Evolutionary conservation across 129 eudicot genomes (phyloP).

Genomic region (Escallonia rubra): DNA sequence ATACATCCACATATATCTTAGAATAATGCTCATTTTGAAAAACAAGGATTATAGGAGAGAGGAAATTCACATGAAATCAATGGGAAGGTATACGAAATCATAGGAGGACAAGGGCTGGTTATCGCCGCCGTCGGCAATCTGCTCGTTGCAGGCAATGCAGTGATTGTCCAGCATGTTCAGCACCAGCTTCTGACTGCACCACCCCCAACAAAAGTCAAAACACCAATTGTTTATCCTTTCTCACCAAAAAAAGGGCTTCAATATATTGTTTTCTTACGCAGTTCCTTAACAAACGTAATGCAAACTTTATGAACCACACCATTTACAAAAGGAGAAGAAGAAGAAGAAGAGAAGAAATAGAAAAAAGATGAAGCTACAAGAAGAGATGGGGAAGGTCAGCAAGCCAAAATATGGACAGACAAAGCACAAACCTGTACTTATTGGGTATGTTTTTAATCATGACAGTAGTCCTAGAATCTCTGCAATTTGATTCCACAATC

Average conservation of each 20-base stretch:
- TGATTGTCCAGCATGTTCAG: constrained; percentile 97
- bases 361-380: background rate
- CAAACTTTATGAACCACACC: too few relatives aligned
- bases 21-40: background rate
- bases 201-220: background rate
- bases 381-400: background rate
- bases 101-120: constrained; percentile 69
- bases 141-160: constrained; percentile 88
- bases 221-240: too few relatives aligned
- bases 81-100: constrained; percentile 91
- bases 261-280: too few relatives aligned
- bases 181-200: constrained; percentile 71
- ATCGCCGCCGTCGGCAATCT: constrained; percentile 46
- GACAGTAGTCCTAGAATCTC: constrained; percentile 80
- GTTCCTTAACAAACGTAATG: too few relatives aligned
- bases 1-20: too few relatives aligned
- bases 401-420: background rate
- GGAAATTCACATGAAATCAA: constrained; percentile 69
- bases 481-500: constrained; percentile 35
- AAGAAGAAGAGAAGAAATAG: background rate
- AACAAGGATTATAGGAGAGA: background rate
- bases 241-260: too few relatives aligned
- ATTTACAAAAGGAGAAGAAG: too few relatives aligned
- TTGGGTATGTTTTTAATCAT: constrained; percentile 97
- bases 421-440: constrained; percentile 71